Conservation (phyloP, 1,284 basidiomycete genomes). For the Trametes pubescens region DNA sequence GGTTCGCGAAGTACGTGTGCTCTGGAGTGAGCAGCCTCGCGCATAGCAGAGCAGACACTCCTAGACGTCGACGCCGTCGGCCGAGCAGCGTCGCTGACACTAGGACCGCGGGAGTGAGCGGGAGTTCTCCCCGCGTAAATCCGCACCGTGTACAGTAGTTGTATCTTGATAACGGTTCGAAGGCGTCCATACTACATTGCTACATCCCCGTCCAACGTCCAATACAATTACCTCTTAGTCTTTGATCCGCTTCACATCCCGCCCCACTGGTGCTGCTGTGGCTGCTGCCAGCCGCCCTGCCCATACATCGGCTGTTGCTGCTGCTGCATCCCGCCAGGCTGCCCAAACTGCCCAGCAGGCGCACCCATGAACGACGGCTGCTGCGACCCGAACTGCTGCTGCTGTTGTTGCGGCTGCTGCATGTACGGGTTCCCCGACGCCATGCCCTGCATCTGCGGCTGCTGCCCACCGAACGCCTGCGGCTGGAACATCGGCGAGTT, state of each 20-base stretch:
- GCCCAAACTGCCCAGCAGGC: slow-evolving; percentile 29
- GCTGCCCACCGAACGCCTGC: slow-evolving; percentile 28
- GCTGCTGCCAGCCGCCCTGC: slow-evolving; percentile 32
- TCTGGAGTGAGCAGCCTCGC: too few relatives aligned
- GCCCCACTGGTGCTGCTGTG: slow-evolving; percentile 33
- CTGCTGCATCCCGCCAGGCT: slow-evolving; percentile 12
- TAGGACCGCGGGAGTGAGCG: too few relatives aligned
- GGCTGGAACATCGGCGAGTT: slow-evolving; percentile 30
- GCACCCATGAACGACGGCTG: slow-evolving; percentile 29
- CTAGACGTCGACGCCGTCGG: too few relatives aligned
- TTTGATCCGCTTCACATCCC: slow-evolving; percentile 27
- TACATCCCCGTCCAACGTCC: too few relatives aligned
- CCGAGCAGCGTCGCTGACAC: too few relatives aligned
- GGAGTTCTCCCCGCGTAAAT: too few relatives aligned
- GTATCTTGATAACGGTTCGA: too few relatives aligned
- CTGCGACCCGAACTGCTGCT: slow-evolving; percentile 16
- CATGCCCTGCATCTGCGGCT: slow-evolving; percentile 26
- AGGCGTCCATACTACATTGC: too few relatives aligned
- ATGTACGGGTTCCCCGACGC: slow-evolving; percentile 33
- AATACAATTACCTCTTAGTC: too few relatives aligned
- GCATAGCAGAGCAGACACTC: too few relatives aligned
- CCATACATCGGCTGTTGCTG: slow-evolving; percentile 26
- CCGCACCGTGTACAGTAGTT: too few relatives aligned
- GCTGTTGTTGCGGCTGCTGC: slow-evolving; percentile 29
- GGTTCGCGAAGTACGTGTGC: too few relatives aligned